phyloP scores from a whole-genome alignment of 257 asterid genomes.

The Nicotiana benthamiana region DNA sequence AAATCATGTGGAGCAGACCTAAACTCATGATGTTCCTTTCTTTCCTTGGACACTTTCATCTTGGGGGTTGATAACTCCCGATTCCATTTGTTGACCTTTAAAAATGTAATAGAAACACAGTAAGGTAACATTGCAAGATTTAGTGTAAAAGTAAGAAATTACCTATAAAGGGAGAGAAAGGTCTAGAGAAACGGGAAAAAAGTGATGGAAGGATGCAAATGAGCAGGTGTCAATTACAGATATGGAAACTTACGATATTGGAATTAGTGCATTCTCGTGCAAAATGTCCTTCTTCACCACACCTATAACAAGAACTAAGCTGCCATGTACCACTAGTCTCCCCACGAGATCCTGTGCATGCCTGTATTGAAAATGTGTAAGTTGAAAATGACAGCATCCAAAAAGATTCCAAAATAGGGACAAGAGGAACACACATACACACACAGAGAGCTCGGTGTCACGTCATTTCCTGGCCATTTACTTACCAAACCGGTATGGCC shows the following conservation, averaged over 20 bases:
- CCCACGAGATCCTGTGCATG: constrained; percentile 39
- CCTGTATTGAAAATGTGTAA: constrained; percentile 29
- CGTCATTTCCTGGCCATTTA: neutral
- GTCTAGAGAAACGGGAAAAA: neutral
- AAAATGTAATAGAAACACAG: neutral
- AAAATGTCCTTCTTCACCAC: constrained; percentile 80
- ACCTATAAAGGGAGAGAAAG: neutral
- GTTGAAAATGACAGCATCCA: neutral
- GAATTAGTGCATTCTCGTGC: constrained; percentile 82
- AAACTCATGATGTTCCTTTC: constrained; percentile 25
- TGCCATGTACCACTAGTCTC: constrained; percentile 26
- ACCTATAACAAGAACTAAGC: constrained; percentile 56
- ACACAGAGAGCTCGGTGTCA: neutral
- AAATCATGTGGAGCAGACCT: constrained; percentile 45
- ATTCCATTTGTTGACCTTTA: constrained; percentile 48
- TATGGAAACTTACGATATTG: constrained; percentile 29
- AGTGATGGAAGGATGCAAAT: neutral
- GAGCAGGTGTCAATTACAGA: neutral
- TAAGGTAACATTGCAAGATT: neutral
- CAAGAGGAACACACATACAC: neutral
- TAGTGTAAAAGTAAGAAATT: neutral
- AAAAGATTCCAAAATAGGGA: neutral
- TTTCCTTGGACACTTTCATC: constrained; percentile 36
- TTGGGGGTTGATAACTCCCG: constrained; percentile 68
- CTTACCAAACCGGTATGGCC: constrained; percentile 81